A percentile compares a stretch with the other conserved stretches of the same genome.
Evolutionary conservation across 495 filamentous ascomycete genomes (phyloP).

Genomic region (Penicillium subrubescens): DNA sequence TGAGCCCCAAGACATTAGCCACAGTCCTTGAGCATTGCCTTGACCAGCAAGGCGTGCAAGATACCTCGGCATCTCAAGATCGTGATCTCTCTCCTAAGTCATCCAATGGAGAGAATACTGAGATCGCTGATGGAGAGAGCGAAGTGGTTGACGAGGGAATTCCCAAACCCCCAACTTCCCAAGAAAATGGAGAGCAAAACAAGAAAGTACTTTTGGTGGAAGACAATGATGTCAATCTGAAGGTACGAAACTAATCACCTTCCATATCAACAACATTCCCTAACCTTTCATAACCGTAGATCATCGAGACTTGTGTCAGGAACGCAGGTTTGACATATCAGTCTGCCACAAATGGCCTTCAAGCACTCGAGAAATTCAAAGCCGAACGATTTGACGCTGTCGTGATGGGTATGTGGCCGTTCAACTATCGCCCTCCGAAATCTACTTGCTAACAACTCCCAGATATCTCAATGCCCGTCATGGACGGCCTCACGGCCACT

Average conservation of each 20-base stretch:
- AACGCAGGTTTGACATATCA: conserved; percentile 16
- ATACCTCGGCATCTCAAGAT: background rate
- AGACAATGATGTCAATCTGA: conserved; percentile 67
- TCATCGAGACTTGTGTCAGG: conserved; percentile 27
- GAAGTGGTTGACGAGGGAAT: background rate
- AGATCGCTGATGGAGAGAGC: background rate
- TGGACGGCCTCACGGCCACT: conserved; percentile 65
- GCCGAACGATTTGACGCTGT: conserved; percentile 42
- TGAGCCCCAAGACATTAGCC: conserved; percentile 28
- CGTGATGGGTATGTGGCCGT: conserved; percentile 38
- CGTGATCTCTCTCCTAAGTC: background rate
- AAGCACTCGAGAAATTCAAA: conserved; percentile 50
- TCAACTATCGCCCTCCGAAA: background rate
- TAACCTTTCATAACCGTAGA: conserved; percentile 4
- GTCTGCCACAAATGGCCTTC: conserved; percentile 23
- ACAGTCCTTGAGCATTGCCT: conserved; percentile 25
- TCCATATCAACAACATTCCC: background rate
- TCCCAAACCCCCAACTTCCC: background rate
- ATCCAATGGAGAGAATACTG: background rate
- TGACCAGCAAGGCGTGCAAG: background rate
- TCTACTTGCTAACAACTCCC: background rate
- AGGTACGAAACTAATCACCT: conserved; percentile 29
- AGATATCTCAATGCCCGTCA: conserved; percentile 68
- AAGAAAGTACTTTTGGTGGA: conserved; percentile 59
- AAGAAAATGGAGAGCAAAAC: background rate